Conservation (phyloP, 306 rosid species). For the Delonix regia region DNA sequence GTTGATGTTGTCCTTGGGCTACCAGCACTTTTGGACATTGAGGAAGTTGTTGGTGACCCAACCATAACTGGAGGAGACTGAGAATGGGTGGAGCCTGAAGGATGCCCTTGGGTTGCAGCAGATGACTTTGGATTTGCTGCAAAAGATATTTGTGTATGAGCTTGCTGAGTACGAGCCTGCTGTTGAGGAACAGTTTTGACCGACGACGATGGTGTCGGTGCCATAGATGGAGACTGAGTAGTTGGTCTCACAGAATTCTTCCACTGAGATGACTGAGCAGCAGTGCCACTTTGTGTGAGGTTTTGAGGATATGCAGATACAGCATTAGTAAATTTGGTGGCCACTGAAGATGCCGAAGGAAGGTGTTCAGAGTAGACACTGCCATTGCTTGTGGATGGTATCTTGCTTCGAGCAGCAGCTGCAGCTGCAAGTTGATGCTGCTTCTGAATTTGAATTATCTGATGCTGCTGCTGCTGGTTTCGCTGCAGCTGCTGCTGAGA, state of each 20-base stretch:
- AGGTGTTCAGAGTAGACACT: slow-evolving; percentile 69
- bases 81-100: slow-evolving; percentile 66
- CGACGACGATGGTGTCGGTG: slow-evolving; percentile 68
- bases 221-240: slow-evolving; percentile 54
- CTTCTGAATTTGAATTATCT: slow-evolving; percentile 59
- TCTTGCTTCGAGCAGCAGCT: slow-evolving; percentile 53
- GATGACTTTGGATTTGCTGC: slow-evolving; percentile 75
- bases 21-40: slow-evolving; percentile 83
- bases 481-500: slow-evolving; percentile 79
- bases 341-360: slow-evolving; percentile 48
- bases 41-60: slow-evolving; percentile 82
- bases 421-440: slow-evolving; percentile 60
- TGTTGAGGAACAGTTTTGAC: slow-evolving; percentile 71
- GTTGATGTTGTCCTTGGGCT: slow-evolving; percentile 82
- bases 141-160: slow-evolving; percentile 84
- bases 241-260: slow-evolving; percentile 66
- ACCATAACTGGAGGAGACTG: slow-evolving; percentile 81
- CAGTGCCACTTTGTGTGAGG: slow-evolving; percentile 67
- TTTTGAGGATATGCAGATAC: slow-evolving; percentile 71
- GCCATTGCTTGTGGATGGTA: slow-evolving; percentile 72
- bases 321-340: slow-evolving; percentile 72
- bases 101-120: slow-evolving; percentile 55
- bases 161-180: slow-evolving; percentile 70
- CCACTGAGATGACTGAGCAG: slow-evolving; percentile 89
- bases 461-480: slow-evolving; percentile 66